Base-by-base conservation (phyloP, 2,329 filamentous ascomycete species). In the Pseudopyricularia cyperi region DNA sequence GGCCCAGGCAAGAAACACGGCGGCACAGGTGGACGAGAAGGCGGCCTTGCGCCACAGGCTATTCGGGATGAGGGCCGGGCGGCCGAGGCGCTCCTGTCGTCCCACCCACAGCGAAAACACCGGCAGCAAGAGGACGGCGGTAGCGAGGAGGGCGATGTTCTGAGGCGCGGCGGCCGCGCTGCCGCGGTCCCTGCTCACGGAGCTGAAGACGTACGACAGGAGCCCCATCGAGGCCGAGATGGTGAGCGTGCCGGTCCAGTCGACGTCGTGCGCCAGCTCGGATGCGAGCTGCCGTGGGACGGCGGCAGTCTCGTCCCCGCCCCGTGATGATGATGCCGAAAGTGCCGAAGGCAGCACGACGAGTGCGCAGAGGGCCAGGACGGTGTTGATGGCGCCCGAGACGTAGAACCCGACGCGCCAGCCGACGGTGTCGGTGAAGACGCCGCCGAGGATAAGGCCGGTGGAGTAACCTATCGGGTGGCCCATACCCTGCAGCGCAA, bases 11-110 rank as follows among this genome's bases (percentile, higher is more conserved):
- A 77, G 59, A 9, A 75, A 66, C 0, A 77, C 68, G 1, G 70
- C 70, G 1, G 76, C 58, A 54, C 79, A 83, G 7, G 79, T 70
- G 1, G 68, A 69, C 0, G 75, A 74, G 55, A 83, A 83, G 2
- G 73, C 64, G 0, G 64, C 61, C 30, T 79, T 80, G 3, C 65
- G 69, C 80, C 79, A 83, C 0, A 83, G 62, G 0, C 69, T 71
- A 55, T 83, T 83, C 0, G 80, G 79, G 4, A 83, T 80, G 3
- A 83, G 60, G 0, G 78, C 78, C 14, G 79, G 74, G 7, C 68
- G 67, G 2, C 66, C 64, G 1, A 64, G 60, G 7, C 63, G 68
- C 28, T 73, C 72, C 51, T 77, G 79, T 2, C 67, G 65, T 2
- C 68, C 63, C 53, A 79, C 73, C 79, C 79, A 83, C 19, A 71